Evolutionary conservation across 2,329 filamentous ascomycete species (phyloP).

Genomic region (Paramyrothecium sp.): DNA sequence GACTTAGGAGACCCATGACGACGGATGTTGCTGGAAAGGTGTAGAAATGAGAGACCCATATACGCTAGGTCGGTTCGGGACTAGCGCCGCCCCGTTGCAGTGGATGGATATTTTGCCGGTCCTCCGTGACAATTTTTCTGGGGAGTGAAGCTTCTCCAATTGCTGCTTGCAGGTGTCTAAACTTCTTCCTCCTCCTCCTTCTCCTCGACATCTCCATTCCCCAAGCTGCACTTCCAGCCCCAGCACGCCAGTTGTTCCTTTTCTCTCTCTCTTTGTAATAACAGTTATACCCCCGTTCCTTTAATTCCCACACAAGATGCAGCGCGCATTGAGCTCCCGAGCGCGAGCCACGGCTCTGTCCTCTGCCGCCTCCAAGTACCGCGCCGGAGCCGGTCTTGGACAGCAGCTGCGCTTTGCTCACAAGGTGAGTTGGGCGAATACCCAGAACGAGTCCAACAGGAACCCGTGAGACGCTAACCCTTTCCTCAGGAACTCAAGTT

Average conservation of each 20-base stretch:
- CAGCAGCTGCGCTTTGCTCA: slow-evolving; percentile 96
- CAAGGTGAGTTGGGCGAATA: slow-evolving; percentile 65
- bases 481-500: slow-evolving; percentile 88
- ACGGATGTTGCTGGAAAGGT: slow-evolving; percentile 34
- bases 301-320: slow-evolving; percentile 69
- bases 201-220: slow-evolving; percentile 13
- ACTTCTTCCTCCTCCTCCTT: slow-evolving; percentile 16
- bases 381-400: slow-evolving; percentile 63
- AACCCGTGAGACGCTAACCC: neutral
- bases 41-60: slow-evolving; percentile 27
- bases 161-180: slow-evolving; percentile 15
- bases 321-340: slow-evolving; percentile 85
- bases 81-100: slow-evolving; percentile 25
- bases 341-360: slow-evolving; percentile 78
- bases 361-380: slow-evolving; percentile 64
- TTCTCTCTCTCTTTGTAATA: slow-evolving; percentile 22
- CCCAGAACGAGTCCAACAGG: neutral
- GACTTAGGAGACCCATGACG: slow-evolving; percentile 6
- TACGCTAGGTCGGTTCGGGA: slow-evolving; percentile 25
- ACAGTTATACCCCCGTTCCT: slow-evolving; percentile 25
- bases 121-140: slow-evolving; percentile 40
- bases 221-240: slow-evolving; percentile 9
- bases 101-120: slow-evolving; percentile 39
- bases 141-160: slow-evolving; percentile 20
- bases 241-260: slow-evolving; percentile 18